Base-by-base conservation (phyloP, 441 rosid genomes). In the Viola pubescens region DNA sequence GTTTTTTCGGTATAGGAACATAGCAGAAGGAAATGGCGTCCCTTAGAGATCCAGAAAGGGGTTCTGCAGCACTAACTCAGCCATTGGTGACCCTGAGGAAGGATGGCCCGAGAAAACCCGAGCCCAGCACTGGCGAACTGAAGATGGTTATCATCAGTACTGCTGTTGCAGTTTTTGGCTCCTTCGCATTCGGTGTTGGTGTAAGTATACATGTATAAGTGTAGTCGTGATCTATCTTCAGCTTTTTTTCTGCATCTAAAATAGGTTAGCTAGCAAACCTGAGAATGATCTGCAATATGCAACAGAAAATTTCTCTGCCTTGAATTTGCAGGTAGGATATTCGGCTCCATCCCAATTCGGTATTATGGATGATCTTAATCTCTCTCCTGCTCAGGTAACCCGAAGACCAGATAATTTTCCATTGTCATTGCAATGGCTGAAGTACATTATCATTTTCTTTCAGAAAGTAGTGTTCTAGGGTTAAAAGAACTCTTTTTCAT, bases 61-160 rank as follows among this genome's bases (percentile, higher is more conserved):
- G 16, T 41, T 37, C 44, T 26, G 66, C 40, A 13, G 19, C 45
- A 38, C 9, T 61, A 48, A 8, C 64, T 9, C 75, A 77, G 57
- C 83, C 86, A 59, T 78, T 82, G 54, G 48, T 82, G 13, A 26
- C 34, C 34, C 44, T 10, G 52, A 65, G 58, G 59, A 59, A 74
- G 45, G 58, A 26, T 2, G 34, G 34, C 34, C 70, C 34, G 48
- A 16, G 51, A 48, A 66, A 62, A 54, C 55, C 60, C 37, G 19
- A 5, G 37, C 43, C n/a, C 64, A 66, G 54, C 37, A 52, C 61
- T 8, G 78, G 67, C 3, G 46, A 41, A 4, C 63, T 77, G 46
- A 59, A 76, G 63, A 79, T 81, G 88, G 87, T 82, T 77, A 60
- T 58, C 55, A 59, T 85, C 48, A 74, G 87, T 72, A 81, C 87